phyloP scores from a whole-genome alignment of 495 filamentous ascomycete species.

The Hypoxylon intermedium region DNA sequence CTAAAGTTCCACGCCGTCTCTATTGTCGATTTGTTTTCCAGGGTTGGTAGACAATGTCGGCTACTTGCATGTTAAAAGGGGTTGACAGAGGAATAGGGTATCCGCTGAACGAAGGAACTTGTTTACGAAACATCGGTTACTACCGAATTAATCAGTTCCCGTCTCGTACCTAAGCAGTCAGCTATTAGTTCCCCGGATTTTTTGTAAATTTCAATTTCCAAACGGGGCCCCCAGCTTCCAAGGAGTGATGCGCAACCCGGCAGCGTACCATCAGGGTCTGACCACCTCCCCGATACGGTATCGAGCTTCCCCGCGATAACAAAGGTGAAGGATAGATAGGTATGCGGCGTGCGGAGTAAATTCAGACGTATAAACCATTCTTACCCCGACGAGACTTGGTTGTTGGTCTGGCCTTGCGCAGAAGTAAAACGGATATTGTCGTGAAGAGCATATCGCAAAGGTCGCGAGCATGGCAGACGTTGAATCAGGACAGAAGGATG shows the following conservation, averaged over 20 bases:
- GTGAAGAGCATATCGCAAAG: background rate
- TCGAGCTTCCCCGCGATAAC: slow-evolving; percentile 29
- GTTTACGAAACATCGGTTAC: background rate
- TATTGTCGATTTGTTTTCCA: too few relatives aligned
- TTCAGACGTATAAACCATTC: background rate
- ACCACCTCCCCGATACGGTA: slow-evolving; percentile 30
- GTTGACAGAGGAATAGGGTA: too few relatives aligned
- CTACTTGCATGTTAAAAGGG: too few relatives aligned
- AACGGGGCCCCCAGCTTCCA: slow-evolving; percentile 5
- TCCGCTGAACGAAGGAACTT: too few relatives aligned
- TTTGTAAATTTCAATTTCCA: slow-evolving; percentile 2
- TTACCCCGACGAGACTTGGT: background rate
- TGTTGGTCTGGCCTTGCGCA: background rate
- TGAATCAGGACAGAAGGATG: slow-evolving; percentile 21
- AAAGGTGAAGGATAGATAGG: background rate
- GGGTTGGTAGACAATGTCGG: too few relatives aligned
- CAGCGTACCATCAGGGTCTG: slow-evolving; percentile 9
- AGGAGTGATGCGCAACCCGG: slow-evolving; percentile 11
- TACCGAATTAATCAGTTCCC: background rate
- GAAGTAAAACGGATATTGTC: background rate
- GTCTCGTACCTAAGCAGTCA: background rate
- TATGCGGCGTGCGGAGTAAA: slow-evolving; percentile 21
- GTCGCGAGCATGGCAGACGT: slow-evolving; percentile 34
- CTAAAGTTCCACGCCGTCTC: too few relatives aligned
- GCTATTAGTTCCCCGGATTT: slow-evolving; percentile 1